Percentiles rank a stretch among this genome's conserved stretches.
These are phyloP conservation scores for Waltergamsia citrina DNA, from an alignment of 2,329 filamentous ascomycete species.

Conservation along the genomic window DNA sequence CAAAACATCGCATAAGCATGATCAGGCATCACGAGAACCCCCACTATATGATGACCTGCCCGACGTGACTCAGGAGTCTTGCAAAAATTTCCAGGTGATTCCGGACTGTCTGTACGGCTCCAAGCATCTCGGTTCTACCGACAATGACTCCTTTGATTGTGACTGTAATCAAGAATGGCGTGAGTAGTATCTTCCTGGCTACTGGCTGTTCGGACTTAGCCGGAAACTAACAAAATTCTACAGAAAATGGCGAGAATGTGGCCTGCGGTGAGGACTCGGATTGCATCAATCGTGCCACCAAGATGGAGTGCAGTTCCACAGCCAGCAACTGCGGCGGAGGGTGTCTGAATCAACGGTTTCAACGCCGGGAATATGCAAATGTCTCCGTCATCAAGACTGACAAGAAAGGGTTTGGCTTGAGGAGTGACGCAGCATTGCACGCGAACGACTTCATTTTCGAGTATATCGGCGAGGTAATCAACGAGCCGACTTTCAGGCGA, in stretches of 20 bases:
- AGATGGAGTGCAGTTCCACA: conserved; percentile 85
- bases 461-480: conserved; percentile 97
- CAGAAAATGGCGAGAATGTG: conserved; percentile 59
- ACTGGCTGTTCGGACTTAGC: too few relatives aligned
- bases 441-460: conserved; percentile 92
- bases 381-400: conserved; percentile 96
- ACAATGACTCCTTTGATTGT: conserved; percentile 85
- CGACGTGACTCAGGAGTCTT: conserved; percentile 70
- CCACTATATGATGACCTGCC: conserved; percentile 65
- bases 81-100: conserved; percentile 69
- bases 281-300: conserved; percentile 96
- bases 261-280: conserved; percentile 95
- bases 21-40: conserved; percentile 38
- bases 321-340: conserved; percentile 72
- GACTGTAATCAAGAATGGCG: conserved; percentile 93
- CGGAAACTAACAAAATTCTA: too few relatives aligned
- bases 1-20: conserved; percentile 61
- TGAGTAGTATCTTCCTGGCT: conserved; percentile 43
- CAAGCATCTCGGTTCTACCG: conserved; percentile 83
- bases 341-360: conserved; percentile 93
- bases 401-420: conserved; percentile 92
- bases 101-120: conserved; percentile 82
- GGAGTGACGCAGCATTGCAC: conserved; percentile 67
- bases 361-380: conserved; percentile 77
- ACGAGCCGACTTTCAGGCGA: conserved; percentile 78